Evolutionary conservation across 805 yeast species (phyloP), one percentile per base, ranked within the genome.

Genomic region (Clavispora santaluciae): DNA sequence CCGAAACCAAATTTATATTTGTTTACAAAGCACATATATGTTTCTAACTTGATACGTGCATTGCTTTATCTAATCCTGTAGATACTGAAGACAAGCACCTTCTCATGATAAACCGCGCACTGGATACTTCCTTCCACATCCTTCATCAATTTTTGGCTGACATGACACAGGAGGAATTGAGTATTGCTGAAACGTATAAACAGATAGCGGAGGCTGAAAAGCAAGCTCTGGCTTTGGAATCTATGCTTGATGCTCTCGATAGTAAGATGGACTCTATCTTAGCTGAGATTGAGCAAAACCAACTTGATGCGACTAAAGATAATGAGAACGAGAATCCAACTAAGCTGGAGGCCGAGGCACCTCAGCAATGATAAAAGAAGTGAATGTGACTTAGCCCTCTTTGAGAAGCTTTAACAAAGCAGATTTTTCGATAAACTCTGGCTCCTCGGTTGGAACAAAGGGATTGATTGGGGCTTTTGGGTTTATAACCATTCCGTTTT

Each of bases 381-480:
- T 6, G 12, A 3, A 15, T 7, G 10, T 2, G 4, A 8, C 10
- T 12, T 5, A 12, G 7, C 12, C 31, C 9, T 28, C 31, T 28
- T 28, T 15, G 20, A 28, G 31, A 8, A 28, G 31, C 20, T 28
- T 28, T 15, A 28, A 8, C 18, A 28, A 15, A 5, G 10, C 31
- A 20, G 11, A 6, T 20, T 15, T 28, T 16, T 28, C 31, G 4
- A 83, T 59, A 45, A 81, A 78, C 51, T 78, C 83, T 0, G 80
- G 79, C 42, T 73, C 76, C 10, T 60, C 58, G 1, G 75, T 71
- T 17, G 59, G 61, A 2, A 67, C 62, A 54, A 89, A 88, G 17
- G 98, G 98, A 56, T 93, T 91, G 3, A 69, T 65, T 1, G 85
- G 79, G 43, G 75, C 64, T 9, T 66, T 61, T 0, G 95, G 95